These are phyloP conservation scores for Globisporangium nunn DNA, from an alignment of 352 stramenopile genomes.

Conservation along the genomic window DNA sequence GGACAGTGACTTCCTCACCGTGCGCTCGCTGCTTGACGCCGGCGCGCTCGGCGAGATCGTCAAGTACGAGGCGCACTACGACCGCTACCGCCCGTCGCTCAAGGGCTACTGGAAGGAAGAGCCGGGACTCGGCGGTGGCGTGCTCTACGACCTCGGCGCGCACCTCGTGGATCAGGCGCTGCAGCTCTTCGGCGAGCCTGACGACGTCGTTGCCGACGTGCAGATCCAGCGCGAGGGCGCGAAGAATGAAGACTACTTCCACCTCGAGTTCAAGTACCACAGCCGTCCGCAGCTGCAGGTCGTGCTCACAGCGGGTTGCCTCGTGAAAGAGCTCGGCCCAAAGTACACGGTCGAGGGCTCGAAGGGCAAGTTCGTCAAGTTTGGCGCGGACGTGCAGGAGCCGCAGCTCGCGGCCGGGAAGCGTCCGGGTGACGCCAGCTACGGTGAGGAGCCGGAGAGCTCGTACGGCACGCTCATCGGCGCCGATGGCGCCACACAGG, in stretches of 20 bases:
- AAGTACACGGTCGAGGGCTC: slow-evolving; percentile 66
- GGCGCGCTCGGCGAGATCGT: slow-evolving; percentile 42
- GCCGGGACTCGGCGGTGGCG: slow-evolving; percentile 39
- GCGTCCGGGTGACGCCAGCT: slow-evolving; percentile 37
- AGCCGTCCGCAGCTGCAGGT: slow-evolving; percentile 36
- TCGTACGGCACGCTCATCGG: slow-evolving; percentile 39
- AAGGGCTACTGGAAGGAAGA: slow-evolving; percentile 82
- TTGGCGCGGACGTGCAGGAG: slow-evolving; percentile 61
- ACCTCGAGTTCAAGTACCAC: slow-evolving; percentile 55
- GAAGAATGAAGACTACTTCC: slow-evolving; percentile 72
- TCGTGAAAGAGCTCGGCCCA: slow-evolving; percentile 45
- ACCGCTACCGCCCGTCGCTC: slow-evolving; percentile 57
- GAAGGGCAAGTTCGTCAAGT: slow-evolving; percentile 50
- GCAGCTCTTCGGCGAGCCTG: slow-evolving; percentile 50
- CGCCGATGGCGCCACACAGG: slow-evolving; percentile 11
- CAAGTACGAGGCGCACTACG: slow-evolving; percentile 58
- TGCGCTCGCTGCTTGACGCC: slow-evolving; percentile 35
- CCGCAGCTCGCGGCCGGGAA: slow-evolving; percentile 44
- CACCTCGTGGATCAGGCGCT: slow-evolving; percentile 66
- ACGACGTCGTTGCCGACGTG: slow-evolving; percentile 43
- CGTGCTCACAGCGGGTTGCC: slow-evolving; percentile 59
- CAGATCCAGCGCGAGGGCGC: slow-evolving; percentile 65
- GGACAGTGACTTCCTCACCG: slow-evolving; percentile 70
- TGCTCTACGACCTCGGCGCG: slow-evolving; percentile 65
- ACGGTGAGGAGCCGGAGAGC: slow-evolving; percentile 41